Base-by-base conservation (phyloP, 2,329 filamentous ascomycete genomes). In the Aspergillus aculeatus region DNA sequence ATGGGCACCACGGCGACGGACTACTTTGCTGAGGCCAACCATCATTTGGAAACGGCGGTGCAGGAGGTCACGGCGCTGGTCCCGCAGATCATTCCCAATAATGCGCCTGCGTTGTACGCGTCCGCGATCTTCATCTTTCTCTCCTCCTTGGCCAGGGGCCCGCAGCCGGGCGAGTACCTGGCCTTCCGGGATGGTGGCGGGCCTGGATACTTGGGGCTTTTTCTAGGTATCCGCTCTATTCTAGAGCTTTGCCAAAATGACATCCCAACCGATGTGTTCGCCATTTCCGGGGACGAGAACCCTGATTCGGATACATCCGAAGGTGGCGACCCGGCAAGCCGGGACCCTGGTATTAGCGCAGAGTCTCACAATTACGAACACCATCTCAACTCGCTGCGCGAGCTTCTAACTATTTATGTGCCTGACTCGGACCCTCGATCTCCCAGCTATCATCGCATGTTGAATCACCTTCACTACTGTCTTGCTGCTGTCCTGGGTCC, bases 161-260 rank as follows among this genome's bases (percentile, higher is more conserved):
- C 61, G 0, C 59, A 54, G 11, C 23, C 47, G 5, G 58, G 58
- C 0, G 64, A 66, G 26, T 66, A 60, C n/a, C 49, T 66, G n/a
- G 64, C 49, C 2, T 66, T 62, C n/a, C 57, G 62, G 0, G 50
- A 59, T 14, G 60, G 64, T 21, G 57, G 57, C 0, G 16, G 47
- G 0, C 0, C 48, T 5, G 60, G 58, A 0, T 59, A 49, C 10
- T 23, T 64, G 12, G 35, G 47, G 3, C 58, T 64, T 2, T 62
- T 66, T 23, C 50, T 63, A n/a, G 62, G 64, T 2, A 23, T 64
- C 1, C 57, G 62, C 3, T 63, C 63, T 3, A 59, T 65, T 1
- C 29, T 60, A 10, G 63, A 63, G 19, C 47, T 35, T 0, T 60
- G 56, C n/a, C 35, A 38, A 2, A 38, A 19, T 10, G 51, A 53